Evolutionary conservation across 2,329 filamentous ascomycete species (phyloP).

Genomic region (Furcasterigmium furcatum): DNA sequence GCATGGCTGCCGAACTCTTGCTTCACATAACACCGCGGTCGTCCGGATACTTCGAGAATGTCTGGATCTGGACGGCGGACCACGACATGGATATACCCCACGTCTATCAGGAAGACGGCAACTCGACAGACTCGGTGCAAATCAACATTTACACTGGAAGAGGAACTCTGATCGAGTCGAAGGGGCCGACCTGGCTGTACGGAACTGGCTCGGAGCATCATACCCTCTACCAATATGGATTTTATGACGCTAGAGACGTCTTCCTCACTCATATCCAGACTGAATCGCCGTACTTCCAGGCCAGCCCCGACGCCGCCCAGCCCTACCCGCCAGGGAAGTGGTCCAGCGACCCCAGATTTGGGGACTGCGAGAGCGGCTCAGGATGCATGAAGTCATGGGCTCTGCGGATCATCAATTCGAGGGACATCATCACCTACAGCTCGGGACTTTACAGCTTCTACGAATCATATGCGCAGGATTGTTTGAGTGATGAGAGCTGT

Average conservation of each 20-base stretch:
- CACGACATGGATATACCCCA: conserved; percentile 44
- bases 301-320: conserved; percentile 29
- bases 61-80: conserved; percentile 67
- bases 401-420: conserved; percentile 55
- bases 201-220: conserved; percentile 45
- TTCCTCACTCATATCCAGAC: conserved; percentile 41
- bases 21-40: conserved; percentile 35
- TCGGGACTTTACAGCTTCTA: conserved; percentile 69
- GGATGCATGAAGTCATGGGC: conserved; percentile 61
- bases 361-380: conserved; percentile 12
- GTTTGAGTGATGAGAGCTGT: conserved; percentile 31
- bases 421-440: conserved; percentile 56
- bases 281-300: conserved; percentile 39
- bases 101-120: not conserved
- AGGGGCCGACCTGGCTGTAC: conserved; percentile 26
- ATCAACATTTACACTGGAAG: conserved; percentile 30
- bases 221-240: conserved; percentile 45
- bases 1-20: conserved; percentile 32
- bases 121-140: conserved; percentile 5
- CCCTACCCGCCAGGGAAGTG: conserved; percentile 25
- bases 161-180: conserved; percentile 27
- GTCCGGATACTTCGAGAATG: conserved; percentile 28
- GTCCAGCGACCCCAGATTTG: conserved; percentile 8
- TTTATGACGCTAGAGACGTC: conserved; percentile 40
- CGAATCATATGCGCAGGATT: conserved; percentile 54